A percentile compares a stretch with the other conserved stretches of the same genome.
These are phyloP conservation scores for Geranium brycei DNA, from an alignment of 345 rosid genomes.

Conservation along the genomic window DNA sequence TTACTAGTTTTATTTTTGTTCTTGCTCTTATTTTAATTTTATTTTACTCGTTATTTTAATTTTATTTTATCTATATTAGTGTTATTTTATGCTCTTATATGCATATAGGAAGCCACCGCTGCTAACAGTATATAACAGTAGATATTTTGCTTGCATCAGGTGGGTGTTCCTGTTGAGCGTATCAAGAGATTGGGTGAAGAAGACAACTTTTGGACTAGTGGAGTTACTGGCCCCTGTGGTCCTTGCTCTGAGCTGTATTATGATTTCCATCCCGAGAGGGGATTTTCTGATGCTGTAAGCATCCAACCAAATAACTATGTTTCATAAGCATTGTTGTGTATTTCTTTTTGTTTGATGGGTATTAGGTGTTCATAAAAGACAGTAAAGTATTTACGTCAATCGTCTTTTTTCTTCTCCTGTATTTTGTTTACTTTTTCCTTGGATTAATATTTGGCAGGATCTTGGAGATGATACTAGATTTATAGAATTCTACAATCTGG, in stretches of 20 bases:
- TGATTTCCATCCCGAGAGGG: slow-evolving; percentile 82
- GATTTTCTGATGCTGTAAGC: slow-evolving; percentile 36
- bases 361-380: not conserved
- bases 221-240: slow-evolving; percentile 91
- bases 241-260: slow-evolving; percentile 95
- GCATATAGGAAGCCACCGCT: not conserved
- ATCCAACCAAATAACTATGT: not conserved
- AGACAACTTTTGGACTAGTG: slow-evolving; percentile 94
- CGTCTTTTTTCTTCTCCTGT: not conserved
- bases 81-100: no score
- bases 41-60: no score
- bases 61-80: no score
- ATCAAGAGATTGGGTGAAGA: slow-evolving; percentile 89
- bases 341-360: not conserved
- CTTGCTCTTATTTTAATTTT: no score
- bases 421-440: not conserved
- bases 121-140: not conserved
- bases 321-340: not conserved
- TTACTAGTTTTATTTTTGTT: no score
- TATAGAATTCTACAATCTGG: slow-evolving; percentile 88
- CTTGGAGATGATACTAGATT: slow-evolving; percentile 91
- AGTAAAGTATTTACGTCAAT: not conserved
- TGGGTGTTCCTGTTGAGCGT: slow-evolving; percentile 63
- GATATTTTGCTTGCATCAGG: slow-evolving; percentile 23
- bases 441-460: slow-evolving; percentile 36